Base-by-base conservation (phyloP, 1,139 yeast species). In the Taphrina populina region DNA sequence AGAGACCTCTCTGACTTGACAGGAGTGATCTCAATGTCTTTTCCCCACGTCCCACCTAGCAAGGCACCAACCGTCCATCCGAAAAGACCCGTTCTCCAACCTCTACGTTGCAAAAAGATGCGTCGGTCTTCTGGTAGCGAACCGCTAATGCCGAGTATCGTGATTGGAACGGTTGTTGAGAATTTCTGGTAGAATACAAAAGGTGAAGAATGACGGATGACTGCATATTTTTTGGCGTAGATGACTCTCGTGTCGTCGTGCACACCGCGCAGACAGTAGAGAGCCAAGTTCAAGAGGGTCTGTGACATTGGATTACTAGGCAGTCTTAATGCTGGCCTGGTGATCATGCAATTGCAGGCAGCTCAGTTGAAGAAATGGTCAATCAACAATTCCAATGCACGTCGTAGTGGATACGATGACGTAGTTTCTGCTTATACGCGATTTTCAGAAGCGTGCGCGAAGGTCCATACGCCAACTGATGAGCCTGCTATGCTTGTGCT, bases 41-140 rank as follows among this genome's bases (percentile, higher is more conserved):
- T 49, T 33, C 54, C 54, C 30, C 36, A 30, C 24, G 45, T 49
- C 10, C 54, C 54, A 29, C 54, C 54, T 33, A 49, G 15, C 33
- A 49, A 3, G 6, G 46, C 54, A 11, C 54, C 54, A 4, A 49
- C 32, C 23, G 54, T 49, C 54, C 54, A 49, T 3, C 54, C 54
- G 11, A 49, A 24, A 10, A 49, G 29, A 4, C 54, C 54, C 11
- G 54, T 49, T 7, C 54, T 37, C 32, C 44, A 49, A 11, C 54
- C 54, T 30, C 54, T 39, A 4, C 44, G 44, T 30, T 49, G 54
- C 8, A 49, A 26, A 2, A 49, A 39, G 37, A 49, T 32, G 17
- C 54, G 32, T 17, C 54, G 37, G 26, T 39, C 54, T 5, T n/a
- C 2, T n/a, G 54, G 54, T 2, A 49, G 36, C 20, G 29, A 19